Percentiles rank a stretch among this genome's conserved stretches.
phyloP scores from a whole-genome alignment of 768 basidiomycete species.

The Pleurotus cornucopiae region DNA sequence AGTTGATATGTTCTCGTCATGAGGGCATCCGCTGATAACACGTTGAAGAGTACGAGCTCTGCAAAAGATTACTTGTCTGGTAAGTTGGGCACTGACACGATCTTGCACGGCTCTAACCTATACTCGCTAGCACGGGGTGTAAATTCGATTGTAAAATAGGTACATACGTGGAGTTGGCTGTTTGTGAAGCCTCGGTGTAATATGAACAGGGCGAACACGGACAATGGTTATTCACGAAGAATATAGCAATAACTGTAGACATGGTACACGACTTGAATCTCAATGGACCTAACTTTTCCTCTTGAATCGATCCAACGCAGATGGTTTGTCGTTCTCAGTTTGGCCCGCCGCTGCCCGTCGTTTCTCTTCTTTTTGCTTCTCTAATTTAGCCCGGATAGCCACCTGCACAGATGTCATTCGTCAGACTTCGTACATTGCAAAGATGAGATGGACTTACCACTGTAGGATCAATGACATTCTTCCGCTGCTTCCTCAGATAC shows the following conservation, averaged over 20 bases:
- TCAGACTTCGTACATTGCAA: not conserved
- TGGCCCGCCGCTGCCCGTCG: conserved; percentile 28
- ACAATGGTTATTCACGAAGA: too few species aligned
- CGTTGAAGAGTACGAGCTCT: conserved; percentile 54
- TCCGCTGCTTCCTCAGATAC: conserved; percentile 86
- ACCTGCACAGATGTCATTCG: conserved; percentile 28
- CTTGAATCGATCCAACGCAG: conserved; percentile 40
- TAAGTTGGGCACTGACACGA: conserved; percentile 20
- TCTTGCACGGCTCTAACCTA: conserved; percentile 46
- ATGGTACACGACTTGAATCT: not conserved
- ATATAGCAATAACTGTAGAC: too few species aligned
- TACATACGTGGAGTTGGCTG: conserved; percentile 1
- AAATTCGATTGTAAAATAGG: conserved; percentile 33
- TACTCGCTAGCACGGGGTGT: conserved; percentile 37
- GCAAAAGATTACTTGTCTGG: conserved; percentile 76
- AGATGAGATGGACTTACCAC: conserved; percentile 36
- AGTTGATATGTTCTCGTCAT: conserved; percentile 11
- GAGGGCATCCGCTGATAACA: not conserved
- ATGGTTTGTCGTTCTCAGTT: conserved; percentile 23
- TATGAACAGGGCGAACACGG: too few species aligned
- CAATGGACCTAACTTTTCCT: conserved; percentile 10
- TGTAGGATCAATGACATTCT: conserved; percentile 89
- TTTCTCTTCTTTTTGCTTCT: conserved; percentile 50
- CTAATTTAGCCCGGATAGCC: conserved; percentile 63
- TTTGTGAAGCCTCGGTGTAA: too few species aligned